These are phyloP conservation scores for Grammothele lineata DNA, from an alignment of 768 basidiomycete genomes.

Conservation along the genomic window DNA sequence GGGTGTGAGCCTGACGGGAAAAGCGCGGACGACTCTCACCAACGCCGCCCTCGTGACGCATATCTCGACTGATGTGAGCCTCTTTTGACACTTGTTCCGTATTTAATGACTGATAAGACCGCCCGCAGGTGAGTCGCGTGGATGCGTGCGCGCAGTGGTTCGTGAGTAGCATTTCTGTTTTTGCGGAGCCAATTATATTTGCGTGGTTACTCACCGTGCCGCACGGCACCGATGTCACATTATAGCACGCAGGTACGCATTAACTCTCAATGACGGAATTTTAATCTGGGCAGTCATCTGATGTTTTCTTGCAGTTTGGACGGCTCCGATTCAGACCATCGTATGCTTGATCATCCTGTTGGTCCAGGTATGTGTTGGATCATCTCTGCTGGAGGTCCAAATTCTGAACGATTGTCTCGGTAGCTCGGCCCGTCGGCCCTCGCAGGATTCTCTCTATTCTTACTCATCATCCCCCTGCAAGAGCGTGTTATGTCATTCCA, in stretches of 20 bases:
- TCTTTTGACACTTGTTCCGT: neutral
- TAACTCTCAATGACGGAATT: too few relatives aligned
- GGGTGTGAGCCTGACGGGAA: slow-evolving; percentile 59
- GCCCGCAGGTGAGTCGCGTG: slow-evolving; percentile 45
- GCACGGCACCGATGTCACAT: neutral
- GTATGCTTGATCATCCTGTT: slow-evolving; percentile 59
- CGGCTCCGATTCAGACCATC: slow-evolving; percentile 60
- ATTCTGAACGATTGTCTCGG: too few relatives aligned
- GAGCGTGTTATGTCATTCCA: slow-evolving; percentile 58
- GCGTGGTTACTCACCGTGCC: too few relatives aligned
- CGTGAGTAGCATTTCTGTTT: slow-evolving; percentile 35
- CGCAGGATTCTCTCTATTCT: slow-evolving; percentile 64
- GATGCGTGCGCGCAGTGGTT: slow-evolving; percentile 70
- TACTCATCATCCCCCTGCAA: slow-evolving; percentile 59
- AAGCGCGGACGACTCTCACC: slow-evolving; percentile 56
- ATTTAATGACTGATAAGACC: neutral
- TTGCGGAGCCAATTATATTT: neutral
- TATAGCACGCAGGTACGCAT: slow-evolving; percentile 35
- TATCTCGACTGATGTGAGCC: slow-evolving; percentile 60
- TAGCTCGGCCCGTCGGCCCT: slow-evolving; percentile 69
- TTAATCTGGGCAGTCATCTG: too few relatives aligned
- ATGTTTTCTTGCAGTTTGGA: slow-evolving; percentile 43
- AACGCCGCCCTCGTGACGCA: slow-evolving; percentile 61
- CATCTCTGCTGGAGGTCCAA: too few relatives aligned
- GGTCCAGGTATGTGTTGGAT: slow-evolving; percentile 48